Conservation (phyloP, 2,329 filamentous ascomycete species). For the Aphanocladium album region DNA sequence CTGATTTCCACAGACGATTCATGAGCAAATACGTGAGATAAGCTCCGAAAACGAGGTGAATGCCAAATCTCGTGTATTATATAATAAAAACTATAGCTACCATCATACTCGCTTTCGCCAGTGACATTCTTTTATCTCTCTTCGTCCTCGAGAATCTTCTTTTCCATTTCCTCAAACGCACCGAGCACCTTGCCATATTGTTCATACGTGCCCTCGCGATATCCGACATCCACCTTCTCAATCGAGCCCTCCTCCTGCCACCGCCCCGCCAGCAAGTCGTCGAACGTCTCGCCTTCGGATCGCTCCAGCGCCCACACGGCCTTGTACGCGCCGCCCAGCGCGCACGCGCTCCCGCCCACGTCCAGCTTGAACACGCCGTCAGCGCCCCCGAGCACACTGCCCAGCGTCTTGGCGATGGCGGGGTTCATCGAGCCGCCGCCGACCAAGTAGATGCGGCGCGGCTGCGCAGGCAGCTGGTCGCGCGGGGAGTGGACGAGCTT, state of each 20-base stretch:
- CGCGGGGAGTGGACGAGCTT: constrained; percentile 60
- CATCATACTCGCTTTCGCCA: neutral
- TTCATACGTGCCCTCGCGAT: constrained; percentile 67
- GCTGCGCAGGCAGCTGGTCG: constrained; percentile 66
- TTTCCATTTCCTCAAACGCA: constrained; percentile 74
- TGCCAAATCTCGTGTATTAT: constrained; percentile 16
- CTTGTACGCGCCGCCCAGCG: constrained; percentile 90
- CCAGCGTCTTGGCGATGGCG: constrained; percentile 79
- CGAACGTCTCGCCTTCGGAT: constrained; percentile 67
- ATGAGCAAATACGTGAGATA: constrained; percentile 69
- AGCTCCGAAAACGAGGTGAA: constrained; percentile 3
- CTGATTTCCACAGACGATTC: constrained; percentile 96
- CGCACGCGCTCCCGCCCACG: constrained; percentile 92
- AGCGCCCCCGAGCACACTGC: constrained; percentile 79
- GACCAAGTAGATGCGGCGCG: constrained; percentile 86
- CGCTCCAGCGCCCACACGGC: constrained; percentile 87
- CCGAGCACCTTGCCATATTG: constrained; percentile 71
- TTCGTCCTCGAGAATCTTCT: constrained; percentile 48
- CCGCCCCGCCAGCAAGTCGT: constrained; percentile 74
- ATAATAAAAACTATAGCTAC: constrained; percentile 22
- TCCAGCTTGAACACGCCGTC: constrained; percentile 93
- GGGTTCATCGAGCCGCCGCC: constrained; percentile 87
- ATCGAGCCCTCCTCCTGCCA: constrained; percentile 86
- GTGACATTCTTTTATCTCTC: constrained; percentile 13
- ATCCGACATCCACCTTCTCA: constrained; percentile 77